These are phyloP conservation scores for Trichoderma simmonsii DNA, from an alignment of 2,329 filamentous ascomycete species.

Conservation along the genomic window DNA sequence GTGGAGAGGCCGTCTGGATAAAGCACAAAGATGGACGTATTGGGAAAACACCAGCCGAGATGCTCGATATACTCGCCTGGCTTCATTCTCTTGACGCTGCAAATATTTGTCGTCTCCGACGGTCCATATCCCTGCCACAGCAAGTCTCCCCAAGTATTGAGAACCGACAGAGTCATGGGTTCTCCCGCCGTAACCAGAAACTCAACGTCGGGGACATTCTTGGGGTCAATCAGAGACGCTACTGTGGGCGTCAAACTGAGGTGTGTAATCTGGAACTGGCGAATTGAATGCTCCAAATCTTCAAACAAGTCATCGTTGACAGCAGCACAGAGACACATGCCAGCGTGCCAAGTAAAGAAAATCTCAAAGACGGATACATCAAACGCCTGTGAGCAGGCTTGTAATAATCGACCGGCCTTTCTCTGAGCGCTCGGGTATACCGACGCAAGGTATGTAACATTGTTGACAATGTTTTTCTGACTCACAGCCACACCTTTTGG, in stretches of 20 bases:
- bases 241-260: constrained; percentile 84
- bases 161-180: constrained; percentile 69
- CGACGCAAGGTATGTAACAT: constrained; percentile 62
- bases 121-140: constrained; percentile 82
- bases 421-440: constrained; percentile 57
- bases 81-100: constrained; percentile 66
- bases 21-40: constrained; percentile 72
- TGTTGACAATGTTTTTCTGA: constrained; percentile 71
- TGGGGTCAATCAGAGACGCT: constrained; percentile 67
- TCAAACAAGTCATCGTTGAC: constrained; percentile 70
- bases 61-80: constrained; percentile 62
- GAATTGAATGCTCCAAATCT: constrained; percentile 67
- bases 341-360: constrained; percentile 76
- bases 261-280: constrained; percentile 65
- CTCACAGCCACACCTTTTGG: constrained; percentile 81
- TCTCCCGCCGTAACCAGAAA: constrained; percentile 83
- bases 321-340: constrained; percentile 75
- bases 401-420: constrained; percentile 60
- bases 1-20: constrained; percentile 43
- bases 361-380: constrained; percentile 90
- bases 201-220: constrained; percentile 65
- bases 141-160: constrained; percentile 63
- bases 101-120: constrained; percentile 85
- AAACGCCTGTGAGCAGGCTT: constrained; percentile 81
- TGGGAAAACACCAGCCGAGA: constrained; percentile 70